Evolutionary conservation across 768 basidiomycete genomes (phyloP).

Genomic region (Tricholoma terreum): DNA sequence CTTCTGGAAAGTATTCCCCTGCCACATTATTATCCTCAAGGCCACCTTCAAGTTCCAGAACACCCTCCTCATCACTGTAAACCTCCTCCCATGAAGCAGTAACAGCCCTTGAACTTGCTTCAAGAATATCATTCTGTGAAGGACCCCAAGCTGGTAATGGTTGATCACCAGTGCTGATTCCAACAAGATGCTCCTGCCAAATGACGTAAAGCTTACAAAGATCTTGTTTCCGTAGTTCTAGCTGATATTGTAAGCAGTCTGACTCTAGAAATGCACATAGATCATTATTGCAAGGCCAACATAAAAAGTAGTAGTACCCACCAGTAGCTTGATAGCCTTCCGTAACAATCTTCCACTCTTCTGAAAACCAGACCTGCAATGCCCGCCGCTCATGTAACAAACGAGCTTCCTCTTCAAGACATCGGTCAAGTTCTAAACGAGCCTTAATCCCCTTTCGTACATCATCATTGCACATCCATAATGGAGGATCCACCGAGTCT

Average conservation of each 20-base stretch:
- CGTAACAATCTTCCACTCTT: conserved; percentile 21
- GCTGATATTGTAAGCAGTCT: not conserved
- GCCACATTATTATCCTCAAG: not conserved
- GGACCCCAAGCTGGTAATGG: not conserved
- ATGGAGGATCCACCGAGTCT: too few species aligned
- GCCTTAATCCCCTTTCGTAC: conserved; percentile 27
- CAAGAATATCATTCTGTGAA: not conserved
- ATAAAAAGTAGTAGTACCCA: not conserved
- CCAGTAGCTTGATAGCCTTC: not conserved
- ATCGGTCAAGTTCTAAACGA: too few species aligned
- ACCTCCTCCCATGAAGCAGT: not conserved
- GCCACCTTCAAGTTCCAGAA: not conserved
- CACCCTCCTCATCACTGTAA: not conserved
- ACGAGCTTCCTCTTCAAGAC: conserved; percentile 23
- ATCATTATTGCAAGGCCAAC: not conserved
- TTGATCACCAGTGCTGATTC: not conserved
- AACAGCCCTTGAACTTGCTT: not conserved
- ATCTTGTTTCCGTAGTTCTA: not conserved
- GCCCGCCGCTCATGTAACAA: conserved; percentile 14
- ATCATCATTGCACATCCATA: too few species aligned
- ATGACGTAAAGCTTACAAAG: not conserved
- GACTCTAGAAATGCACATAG: not conserved
- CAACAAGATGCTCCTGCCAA: not conserved
- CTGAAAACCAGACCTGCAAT: conserved; percentile 24
- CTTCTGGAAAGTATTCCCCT: not conserved